Evolutionary conservation across 2,329 filamentous ascomycete species (phyloP).

Genomic region (Neurospora crassa): DNA sequence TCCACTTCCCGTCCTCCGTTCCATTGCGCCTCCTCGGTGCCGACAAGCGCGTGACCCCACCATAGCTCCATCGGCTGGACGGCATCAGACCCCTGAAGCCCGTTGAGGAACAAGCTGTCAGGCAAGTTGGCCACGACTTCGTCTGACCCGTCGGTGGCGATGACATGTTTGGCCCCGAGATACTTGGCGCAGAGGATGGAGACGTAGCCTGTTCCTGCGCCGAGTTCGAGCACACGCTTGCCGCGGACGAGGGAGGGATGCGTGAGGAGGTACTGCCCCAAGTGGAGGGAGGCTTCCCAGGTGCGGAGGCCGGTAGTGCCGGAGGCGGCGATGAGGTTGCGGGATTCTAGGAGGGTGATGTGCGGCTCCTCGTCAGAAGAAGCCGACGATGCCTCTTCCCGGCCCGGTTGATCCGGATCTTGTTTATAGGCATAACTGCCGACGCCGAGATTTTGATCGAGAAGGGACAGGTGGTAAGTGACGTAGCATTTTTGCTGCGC

Average conservation of each 20-base stretch:
- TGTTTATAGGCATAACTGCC: background rate
- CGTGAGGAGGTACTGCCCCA: constrained; percentile 58
- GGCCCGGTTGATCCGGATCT: background rate
- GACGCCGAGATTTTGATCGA: constrained; percentile 12
- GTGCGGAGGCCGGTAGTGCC: constrained; percentile 71
- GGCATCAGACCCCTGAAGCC: constrained; percentile 38
- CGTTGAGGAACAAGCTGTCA: constrained; percentile 61
- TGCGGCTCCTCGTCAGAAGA: background rate
- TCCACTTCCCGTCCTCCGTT: constrained; percentile 41
- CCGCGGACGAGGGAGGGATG: constrained; percentile 34
- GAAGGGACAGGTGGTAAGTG: constrained; percentile 50
- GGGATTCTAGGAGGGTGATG: constrained; percentile 61
- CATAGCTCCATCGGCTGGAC: constrained; percentile 46
- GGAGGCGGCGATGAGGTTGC: constrained; percentile 56
- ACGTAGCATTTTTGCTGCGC: constrained; percentile 67
- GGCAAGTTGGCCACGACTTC: constrained; percentile 59
- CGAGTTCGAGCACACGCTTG: constrained; percentile 60
- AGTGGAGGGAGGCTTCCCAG: constrained; percentile 71
- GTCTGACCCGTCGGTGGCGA: constrained; percentile 66
- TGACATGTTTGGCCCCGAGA: constrained; percentile 47
- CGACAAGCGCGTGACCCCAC: constrained; percentile 54
- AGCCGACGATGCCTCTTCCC: too few relatives aligned
- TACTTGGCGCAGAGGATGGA: constrained; percentile 64
- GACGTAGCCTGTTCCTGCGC: constrained; percentile 67
- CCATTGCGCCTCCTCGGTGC: constrained; percentile 46